Base-by-base conservation (phyloP, 257 asterid species). In the Nicotiana otophora region DNA sequence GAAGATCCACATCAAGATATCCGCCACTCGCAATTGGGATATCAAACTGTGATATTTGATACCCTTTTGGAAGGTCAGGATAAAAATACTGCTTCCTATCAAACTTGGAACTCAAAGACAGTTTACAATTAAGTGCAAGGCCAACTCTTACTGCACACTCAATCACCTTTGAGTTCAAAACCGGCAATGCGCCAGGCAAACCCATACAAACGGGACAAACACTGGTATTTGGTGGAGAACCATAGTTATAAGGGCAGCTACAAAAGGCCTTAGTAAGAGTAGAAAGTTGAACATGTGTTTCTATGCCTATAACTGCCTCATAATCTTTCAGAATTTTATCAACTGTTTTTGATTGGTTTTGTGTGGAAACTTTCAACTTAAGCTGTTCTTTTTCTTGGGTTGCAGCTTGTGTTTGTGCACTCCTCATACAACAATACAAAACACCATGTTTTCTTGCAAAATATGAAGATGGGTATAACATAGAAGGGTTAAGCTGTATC, bases 1-100 rank as follows among this genome's bases (percentile, higher is more conserved):
- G 97, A 86, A 96, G 92, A 88, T 94, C 99, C 81, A 96, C 93
- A 85, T 96, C 98, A 60, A 94, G 53, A 85, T 83, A 93, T 85
- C 98, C 99, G 12, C 92, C 90, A 53, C 81, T 80, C 3, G 98
- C 97, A 84, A 96, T 93, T 6, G 99, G 99, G 72, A 93, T 84
- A 83, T 96, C 98, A 88, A 94, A 96, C 86, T 96, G 99, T 19
- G 99, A 96, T 65, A 96, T 96, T 90, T 93, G 99, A 85, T 96
- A 96, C 83, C 98, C 98, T 88, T 96, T 96, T 11, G 99, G 99
- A 82, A 96, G 97, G 82, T 96, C 98, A 2, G 98, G 98, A 85
- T 96, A 96, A 68, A 96, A 96, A 74, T 96, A 94, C 85, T 94
- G 99, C 83, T 96, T 96, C 89, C 99, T 92, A 86, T 94, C 98